Base-by-base conservation (phyloP, 495 filamentous ascomycete species). In the Daldinia childiae region DNA sequence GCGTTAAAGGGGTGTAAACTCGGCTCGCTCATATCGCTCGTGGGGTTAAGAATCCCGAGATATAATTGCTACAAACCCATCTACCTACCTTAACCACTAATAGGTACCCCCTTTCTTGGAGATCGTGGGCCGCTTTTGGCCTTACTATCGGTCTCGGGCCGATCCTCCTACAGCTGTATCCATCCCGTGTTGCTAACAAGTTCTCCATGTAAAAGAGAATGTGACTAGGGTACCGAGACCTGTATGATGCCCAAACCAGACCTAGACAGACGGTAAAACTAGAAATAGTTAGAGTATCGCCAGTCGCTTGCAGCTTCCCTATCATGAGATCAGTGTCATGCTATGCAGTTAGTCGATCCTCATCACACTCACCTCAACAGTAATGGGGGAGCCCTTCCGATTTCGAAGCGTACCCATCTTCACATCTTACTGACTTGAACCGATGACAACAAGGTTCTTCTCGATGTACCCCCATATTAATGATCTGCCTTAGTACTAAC, bases 81-180 rank as follows among this genome's bases (percentile, higher is more conserved):
- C 29, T 73, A 66, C 55, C 55, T n/a, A 48, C 62, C 19, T 51
- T 43, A 63, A 51, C 61, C 26, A 66, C 71, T 66, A 73, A 73
- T 62, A 56, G 12, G 27, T 14, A 50, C 26, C 50, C 2, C 43
- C 54, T 32, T 58, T 62, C 54, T 69, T 41, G 54, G 58, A 54
- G 62, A 41, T 29, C 43, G 4, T 21, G 19, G 30, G 17, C 39
- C 27, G 38, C 26, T 26, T 17, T 48, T 41, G 24, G 30, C 58
- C 15, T 62, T n/a, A 12, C 43, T 62, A 65, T 62, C 27, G 39
- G 54, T 27, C 58, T 69, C 71, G 71, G 71, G 36, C 71, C 66
- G 71, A 68, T 32, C 66, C 71, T 73, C 62, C 34, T 58, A n/a
- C n/a, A n/a, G n/a, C 17, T 38, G 38, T 24, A 58, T 58, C 55